Conservation (phyloP, 257 asterid species). For the Gynochthodes officinalis region DNA sequence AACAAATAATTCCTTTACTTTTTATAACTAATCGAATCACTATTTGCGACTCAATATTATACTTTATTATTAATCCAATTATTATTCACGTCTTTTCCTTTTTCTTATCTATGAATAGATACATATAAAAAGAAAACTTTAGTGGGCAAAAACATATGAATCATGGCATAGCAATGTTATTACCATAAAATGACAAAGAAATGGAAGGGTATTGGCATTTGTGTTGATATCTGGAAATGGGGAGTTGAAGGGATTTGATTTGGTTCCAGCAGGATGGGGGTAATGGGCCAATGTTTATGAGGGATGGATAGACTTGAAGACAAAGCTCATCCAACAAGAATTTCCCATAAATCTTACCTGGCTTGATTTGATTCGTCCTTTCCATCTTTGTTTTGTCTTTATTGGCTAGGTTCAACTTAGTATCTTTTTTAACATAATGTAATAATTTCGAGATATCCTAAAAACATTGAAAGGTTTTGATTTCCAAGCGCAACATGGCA, state of each 20-base stretch:
- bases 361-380: conserved; percentile 54
- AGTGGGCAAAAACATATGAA: background rate
- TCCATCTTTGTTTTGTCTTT: conserved; percentile 44
- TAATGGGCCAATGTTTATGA: conserved; percentile 58
- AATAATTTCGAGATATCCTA: background rate
- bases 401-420: conserved; percentile 38
- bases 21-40: too few relatives aligned
- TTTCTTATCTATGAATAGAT: too few relatives aligned
- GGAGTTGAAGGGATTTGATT: too few relatives aligned
- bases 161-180: background rate
- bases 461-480: conserved; percentile 4
- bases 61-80: too few relatives aligned
- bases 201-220: too few relatives aligned
- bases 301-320: conserved; percentile 55
- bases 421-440: conserved; percentile 7
- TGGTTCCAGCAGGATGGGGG: conserved; percentile 42
- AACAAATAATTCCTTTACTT: too few relatives aligned
- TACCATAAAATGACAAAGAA: background rate
- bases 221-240: too few relatives aligned
- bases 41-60: too few relatives aligned
- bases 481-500: background rate
- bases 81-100: too few relatives aligned
- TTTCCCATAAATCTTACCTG: conserved; percentile 54
- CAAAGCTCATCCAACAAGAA: conserved; percentile 44
- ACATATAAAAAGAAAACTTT: conserved; percentile 20